Conservation (phyloP, 1,284 basidiomycete species). For the Leccinum pachyderme region DNA sequence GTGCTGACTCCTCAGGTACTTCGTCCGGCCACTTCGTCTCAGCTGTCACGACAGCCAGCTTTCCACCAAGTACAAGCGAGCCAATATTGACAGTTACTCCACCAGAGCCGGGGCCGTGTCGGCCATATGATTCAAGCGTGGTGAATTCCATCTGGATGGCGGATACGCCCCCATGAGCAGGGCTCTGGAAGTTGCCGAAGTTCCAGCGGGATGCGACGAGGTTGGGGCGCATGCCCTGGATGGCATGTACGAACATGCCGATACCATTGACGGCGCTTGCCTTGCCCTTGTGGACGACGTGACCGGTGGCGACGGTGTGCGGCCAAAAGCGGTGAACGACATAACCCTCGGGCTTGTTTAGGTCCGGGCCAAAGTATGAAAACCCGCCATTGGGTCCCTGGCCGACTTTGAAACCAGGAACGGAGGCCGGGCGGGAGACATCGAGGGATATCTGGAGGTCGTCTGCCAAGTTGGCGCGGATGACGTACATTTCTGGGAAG, state of each 20-base stretch:
- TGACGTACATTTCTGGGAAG: conserved; percentile 72
- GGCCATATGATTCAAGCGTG: conserved; percentile 76
- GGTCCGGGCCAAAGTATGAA: conserved; percentile 84
- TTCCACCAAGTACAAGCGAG: conserved; percentile 75
- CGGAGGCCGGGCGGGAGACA: conserved; percentile 64
- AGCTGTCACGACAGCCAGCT: conserved; percentile 71
- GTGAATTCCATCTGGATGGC: conserved; percentile 97
- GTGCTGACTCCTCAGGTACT: conserved; percentile 42
- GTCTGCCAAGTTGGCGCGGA: conserved; percentile 78
- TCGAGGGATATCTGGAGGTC: conserved; percentile 83
- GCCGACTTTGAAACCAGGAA: conserved; percentile 91
- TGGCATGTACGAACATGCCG: conserved; percentile 95
- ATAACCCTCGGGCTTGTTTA: conserved; percentile 79
- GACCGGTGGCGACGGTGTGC: conserved; percentile 62
- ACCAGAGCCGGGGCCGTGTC: conserved; percentile 73
- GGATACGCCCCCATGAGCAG: conserved; percentile 70
- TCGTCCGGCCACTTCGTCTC: conserved; percentile 70
- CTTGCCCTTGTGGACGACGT: conserved; percentile 71
- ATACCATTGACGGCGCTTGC: conserved; percentile 68
- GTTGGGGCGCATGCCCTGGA: conserved; percentile 98
- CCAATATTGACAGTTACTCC: conserved; percentile 85
- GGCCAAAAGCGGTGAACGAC: conserved; percentile 95
- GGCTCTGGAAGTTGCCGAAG: conserved; percentile 87
- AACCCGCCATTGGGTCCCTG: conserved; percentile 85
- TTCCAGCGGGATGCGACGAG: conserved; percentile 94